These are phyloP conservation scores for Symbiodinium pilosum DNA, from an alignment of 73 alveolate genomes.

Conservation along the genomic window DNA sequence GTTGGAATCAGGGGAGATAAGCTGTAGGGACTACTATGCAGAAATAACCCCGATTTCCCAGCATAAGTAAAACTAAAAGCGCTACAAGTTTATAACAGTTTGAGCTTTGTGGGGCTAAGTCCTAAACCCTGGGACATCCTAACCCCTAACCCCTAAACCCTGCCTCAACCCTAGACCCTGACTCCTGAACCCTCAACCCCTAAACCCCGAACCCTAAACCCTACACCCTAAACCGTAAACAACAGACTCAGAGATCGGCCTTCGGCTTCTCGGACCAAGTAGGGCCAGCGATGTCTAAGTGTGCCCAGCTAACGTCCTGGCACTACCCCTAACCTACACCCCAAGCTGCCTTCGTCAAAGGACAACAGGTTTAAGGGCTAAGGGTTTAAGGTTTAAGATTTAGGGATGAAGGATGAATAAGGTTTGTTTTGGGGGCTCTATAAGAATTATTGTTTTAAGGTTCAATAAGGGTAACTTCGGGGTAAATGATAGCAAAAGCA, in stretches of 20 bases:
- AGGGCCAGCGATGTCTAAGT: constrained; percentile 99
- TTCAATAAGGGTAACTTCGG: too few species aligned
- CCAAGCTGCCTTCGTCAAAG: too few species aligned
- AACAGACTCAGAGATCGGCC: not conserved
- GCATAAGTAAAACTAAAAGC: too few species aligned
- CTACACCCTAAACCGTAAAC: not conserved
- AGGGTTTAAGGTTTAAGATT: not conserved
- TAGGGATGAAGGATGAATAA: not conserved
- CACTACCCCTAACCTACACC: not conserved
- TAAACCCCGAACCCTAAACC: not conserved
- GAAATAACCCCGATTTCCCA: too few species aligned
- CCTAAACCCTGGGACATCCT: not conserved
- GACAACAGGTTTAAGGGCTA: not conserved
- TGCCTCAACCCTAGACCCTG: not conserved
- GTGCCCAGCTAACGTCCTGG: constrained; percentile 96
- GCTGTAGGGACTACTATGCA: too few species aligned
- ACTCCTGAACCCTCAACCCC: not conserved
- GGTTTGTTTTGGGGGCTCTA: too few species aligned
- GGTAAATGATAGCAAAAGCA: too few species aligned
- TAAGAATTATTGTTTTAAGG: too few species aligned
- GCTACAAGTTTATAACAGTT: too few species aligned
- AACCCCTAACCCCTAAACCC: not conserved
- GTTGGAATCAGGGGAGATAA: too few species aligned
- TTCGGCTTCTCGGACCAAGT: constrained; percentile 94
- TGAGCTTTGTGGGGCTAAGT: not conserved